A percentile compares a stretch with the other conserved stretches of the same genome.
Evolutionary conservation across 176 grass and related monocot species (phyloP).

Genomic region (Rhynchospora tenuis): DNA sequence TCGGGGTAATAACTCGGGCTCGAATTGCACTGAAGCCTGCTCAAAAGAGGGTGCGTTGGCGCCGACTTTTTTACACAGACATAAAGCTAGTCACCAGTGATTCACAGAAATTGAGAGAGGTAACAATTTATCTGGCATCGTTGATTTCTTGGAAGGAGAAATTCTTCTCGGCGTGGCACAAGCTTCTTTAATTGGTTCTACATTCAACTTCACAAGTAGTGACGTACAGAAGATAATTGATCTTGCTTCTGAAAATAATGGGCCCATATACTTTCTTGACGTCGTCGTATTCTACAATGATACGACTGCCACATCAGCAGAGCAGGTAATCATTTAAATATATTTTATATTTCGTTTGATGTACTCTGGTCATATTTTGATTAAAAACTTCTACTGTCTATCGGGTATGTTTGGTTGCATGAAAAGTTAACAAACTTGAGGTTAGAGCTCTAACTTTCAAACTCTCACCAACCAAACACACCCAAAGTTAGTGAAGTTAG

Average conservation of each 20-base stretch:
- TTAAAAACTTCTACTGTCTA: no score
- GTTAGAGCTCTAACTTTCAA: no score
- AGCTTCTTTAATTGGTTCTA: constrained; percentile 24
- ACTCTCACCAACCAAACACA: no score
- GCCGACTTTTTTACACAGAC: constrained; percentile 43
- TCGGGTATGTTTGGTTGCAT: no score
- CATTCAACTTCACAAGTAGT: constrained; percentile 13
- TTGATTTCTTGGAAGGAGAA: constrained; percentile 69
- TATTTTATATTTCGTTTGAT: no score
- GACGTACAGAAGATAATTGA: constrained; percentile 9
- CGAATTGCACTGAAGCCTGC: constrained; percentile 41
- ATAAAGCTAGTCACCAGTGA: constrained; percentile 27
- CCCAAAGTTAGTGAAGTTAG: no score
- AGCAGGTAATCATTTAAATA: no score
- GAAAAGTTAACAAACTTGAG: no score
- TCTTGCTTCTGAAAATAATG: constrained; percentile 20
- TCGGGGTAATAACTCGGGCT: constrained; percentile 62
- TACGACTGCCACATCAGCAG: background rate
- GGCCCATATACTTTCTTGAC: constrained; percentile 55
- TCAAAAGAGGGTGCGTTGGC: constrained; percentile 41
- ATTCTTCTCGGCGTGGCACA: constrained; percentile 28
- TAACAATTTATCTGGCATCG: constrained; percentile 21
- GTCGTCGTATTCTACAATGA: constrained; percentile 48
- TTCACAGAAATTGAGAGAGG: constrained; percentile 38
- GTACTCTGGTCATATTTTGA: no score